A percentile compares a stretch with the other conserved stretches of the same genome.
phyloP scores from a whole-genome alignment of 192 early-diverging fungal genomes.

The Gryganskiella cystojenkinii region DNA sequence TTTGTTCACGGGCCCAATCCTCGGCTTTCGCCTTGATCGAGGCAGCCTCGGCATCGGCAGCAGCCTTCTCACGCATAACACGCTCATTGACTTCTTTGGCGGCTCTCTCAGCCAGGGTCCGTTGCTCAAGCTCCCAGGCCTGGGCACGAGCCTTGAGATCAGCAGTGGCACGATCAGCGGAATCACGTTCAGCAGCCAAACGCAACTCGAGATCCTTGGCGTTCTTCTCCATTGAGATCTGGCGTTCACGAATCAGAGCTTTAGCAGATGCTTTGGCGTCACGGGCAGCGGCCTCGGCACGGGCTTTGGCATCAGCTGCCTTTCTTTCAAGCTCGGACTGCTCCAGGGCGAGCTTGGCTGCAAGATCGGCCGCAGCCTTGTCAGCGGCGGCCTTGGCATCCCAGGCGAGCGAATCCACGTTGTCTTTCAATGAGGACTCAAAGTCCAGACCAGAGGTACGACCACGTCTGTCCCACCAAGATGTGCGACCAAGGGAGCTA shows the following conservation, averaged over 20 bases:
- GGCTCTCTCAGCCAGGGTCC: constrained; percentile 1
- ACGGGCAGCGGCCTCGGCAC: constrained; percentile 16
- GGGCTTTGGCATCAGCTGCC: constrained; percentile 3
- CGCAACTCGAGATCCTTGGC: constrained; percentile 13
- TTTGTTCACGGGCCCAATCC: constrained; percentile 19
- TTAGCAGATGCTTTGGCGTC: not conserved
- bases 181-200: constrained; percentile 4
- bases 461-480: constrained; percentile 19
- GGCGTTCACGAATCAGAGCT: constrained; percentile 11
- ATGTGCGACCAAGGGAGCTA: constrained; percentile 6
- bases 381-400: constrained; percentile 15
- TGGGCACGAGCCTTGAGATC: constrained; percentile 11
- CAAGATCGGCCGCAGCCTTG: constrained; percentile 6
- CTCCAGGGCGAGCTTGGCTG: constrained; percentile 10
- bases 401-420: constrained; percentile 1
- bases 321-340: constrained; percentile 16
- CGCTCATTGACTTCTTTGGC: constrained; percentile 5
- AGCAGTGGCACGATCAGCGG: constrained; percentile 7
- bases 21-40: constrained; percentile 12
- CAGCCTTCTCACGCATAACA: constrained; percentile 8
- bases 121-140: constrained; percentile 21
- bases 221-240: constrained; percentile 11
- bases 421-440: not conserved
- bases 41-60: constrained; percentile 9
- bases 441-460: not conserved